A percentile compares a stretch with the other conserved stretches of the same genome.
Conservation (phyloP, 164 flowering plant species). For the Kalanchoe fedtschenkoi region DNA sequence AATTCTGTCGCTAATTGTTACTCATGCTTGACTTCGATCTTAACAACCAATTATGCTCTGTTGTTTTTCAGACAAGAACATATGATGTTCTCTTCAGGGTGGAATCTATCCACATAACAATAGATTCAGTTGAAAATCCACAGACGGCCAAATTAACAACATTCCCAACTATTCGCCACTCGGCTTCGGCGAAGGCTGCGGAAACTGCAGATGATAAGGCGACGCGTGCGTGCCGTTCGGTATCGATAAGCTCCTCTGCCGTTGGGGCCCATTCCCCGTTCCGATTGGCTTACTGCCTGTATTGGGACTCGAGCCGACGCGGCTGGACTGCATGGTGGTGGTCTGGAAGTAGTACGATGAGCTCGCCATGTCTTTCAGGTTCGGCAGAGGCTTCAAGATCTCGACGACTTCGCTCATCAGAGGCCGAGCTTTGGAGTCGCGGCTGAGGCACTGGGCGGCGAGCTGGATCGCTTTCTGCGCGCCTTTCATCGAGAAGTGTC, state of each 20-base stretch:
- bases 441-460: constrained; percentile 68
- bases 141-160: too few relatives aligned
- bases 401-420: constrained; percentile 77
- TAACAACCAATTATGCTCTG: too few relatives aligned
- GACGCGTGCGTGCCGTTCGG: constrained; percentile 46
- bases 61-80: too few relatives aligned
- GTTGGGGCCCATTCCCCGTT: constrained; percentile 40
- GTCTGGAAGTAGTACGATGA: constrained; percentile 63
- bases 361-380: constrained; percentile 85
- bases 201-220: constrained; percentile 35
- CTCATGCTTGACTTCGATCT: too few relatives aligned
- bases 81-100: too few relatives aligned
- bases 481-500: constrained; percentile 76
- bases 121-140: too few relatives aligned
- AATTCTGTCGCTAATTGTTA: too few relatives aligned
- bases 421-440: constrained; percentile 75
- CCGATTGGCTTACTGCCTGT: constrained; percentile 25
- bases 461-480: constrained; percentile 72
- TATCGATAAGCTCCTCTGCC: constrained; percentile 39
- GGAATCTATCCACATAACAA: too few relatives aligned
- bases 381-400: constrained; percentile 52
- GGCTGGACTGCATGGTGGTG: constrained; percentile 51
- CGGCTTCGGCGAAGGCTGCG: constrained; percentile 40
- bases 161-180: constrained; percentile 34
- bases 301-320: constrained; percentile 40